Percentiles rank a stretch among this genome's conserved stretches.
Evolutionary conservation across 306 rosid genomes (phyloP).

Genomic region (Prunus salicina): DNA sequence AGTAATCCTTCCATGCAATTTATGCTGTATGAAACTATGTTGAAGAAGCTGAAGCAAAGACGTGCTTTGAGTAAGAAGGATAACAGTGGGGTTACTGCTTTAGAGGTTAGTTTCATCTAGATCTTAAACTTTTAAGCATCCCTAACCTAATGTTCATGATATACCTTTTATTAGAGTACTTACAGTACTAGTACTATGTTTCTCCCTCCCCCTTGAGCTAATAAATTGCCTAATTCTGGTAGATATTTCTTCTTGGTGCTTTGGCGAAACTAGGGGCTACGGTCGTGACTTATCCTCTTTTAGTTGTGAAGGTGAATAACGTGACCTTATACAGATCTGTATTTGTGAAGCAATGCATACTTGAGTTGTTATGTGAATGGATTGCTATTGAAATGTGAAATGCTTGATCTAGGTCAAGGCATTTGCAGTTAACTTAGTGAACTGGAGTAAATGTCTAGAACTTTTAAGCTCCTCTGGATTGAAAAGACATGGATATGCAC

Average conservation of each 20-base stretch:
- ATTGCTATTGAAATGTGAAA: not conserved
- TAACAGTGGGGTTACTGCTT: slow-evolving; percentile 56
- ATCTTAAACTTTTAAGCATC: not conserved
- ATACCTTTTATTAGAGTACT: not conserved
- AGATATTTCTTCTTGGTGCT: slow-evolving; percentile 93
- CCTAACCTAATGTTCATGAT: not conserved
- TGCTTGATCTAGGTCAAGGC: slow-evolving; percentile 8
- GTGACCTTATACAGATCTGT: not conserved
- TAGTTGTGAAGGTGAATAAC: slow-evolving; percentile 82
- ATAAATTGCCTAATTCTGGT: slow-evolving; percentile 31
- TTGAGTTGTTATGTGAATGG: not conserved
- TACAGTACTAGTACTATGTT: not conserved
- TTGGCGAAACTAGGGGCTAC: slow-evolving; percentile 98
- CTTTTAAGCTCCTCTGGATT: not conserved
- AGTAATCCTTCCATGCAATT: slow-evolving; percentile 97
- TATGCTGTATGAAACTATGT: slow-evolving; percentile 94
- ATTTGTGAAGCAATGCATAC: slow-evolving; percentile 3
- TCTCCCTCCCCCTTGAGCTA: slow-evolving; percentile 5
- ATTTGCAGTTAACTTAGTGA: not conserved
- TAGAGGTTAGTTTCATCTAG: slow-evolving; percentile 54
- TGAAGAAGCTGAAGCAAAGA: slow-evolving; percentile 61
- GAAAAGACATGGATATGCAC: no score
- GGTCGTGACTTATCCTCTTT: slow-evolving; percentile 82
- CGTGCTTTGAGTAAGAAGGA: slow-evolving; percentile 42
- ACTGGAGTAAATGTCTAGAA: not conserved